Evolutionary conservation across 2,329 filamentous ascomycete species (phyloP).

Genomic region (Cladosporium halotolerans): DNA sequence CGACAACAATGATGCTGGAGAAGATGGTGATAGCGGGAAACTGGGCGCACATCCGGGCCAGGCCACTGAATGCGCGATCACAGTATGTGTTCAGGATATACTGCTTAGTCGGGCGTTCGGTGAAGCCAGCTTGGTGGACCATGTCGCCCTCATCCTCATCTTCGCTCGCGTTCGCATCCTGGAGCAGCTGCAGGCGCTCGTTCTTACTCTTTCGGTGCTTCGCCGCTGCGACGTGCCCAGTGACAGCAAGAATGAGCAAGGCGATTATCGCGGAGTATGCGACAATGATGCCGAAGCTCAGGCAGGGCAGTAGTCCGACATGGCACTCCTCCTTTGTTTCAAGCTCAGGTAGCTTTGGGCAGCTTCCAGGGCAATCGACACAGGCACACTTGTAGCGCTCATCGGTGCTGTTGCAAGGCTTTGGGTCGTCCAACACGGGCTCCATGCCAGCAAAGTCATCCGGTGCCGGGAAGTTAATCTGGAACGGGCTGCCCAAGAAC

Average conservation of each 20-base stretch:
- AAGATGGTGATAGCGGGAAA: slow-evolving; percentile 81
- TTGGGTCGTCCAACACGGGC: slow-evolving; percentile 63
- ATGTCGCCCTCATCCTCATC: slow-evolving; percentile 91
- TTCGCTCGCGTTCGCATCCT: slow-evolving; percentile 76
- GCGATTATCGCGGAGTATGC: slow-evolving; percentile 72
- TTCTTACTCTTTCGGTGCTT: slow-evolving; percentile 68
- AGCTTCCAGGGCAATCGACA: slow-evolving; percentile 83
- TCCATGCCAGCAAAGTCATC: slow-evolving; percentile 62
- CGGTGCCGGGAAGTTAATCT: slow-evolving; percentile 83
- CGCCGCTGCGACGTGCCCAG: slow-evolving; percentile 69
- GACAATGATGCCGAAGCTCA: slow-evolving; percentile 88
- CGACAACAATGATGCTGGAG: slow-evolving; percentile 67
- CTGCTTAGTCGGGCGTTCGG: slow-evolving; percentile 69
- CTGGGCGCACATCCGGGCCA: slow-evolving; percentile 73
- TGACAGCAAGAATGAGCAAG: slow-evolving; percentile 58
- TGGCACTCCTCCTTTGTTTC: slow-evolving; percentile 64
- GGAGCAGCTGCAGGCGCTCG: slow-evolving; percentile 77
- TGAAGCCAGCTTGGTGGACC: slow-evolving; percentile 66
- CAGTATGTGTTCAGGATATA: slow-evolving; percentile 81
- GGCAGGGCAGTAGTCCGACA: slow-evolving; percentile 81
- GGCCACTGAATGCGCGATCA: slow-evolving; percentile 69
- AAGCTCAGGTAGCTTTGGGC: slow-evolving; percentile 74
- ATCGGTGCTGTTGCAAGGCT: slow-evolving; percentile 85
- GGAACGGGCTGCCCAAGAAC: slow-evolving; percentile 83
- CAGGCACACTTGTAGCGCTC: slow-evolving; percentile 84